Percentiles rank a stretch among this genome's conserved stretches.
phyloP scores from a whole-genome alignment of 2,329 filamentous ascomycete genomes.

The Aspergillus aculeatus region DNA sequence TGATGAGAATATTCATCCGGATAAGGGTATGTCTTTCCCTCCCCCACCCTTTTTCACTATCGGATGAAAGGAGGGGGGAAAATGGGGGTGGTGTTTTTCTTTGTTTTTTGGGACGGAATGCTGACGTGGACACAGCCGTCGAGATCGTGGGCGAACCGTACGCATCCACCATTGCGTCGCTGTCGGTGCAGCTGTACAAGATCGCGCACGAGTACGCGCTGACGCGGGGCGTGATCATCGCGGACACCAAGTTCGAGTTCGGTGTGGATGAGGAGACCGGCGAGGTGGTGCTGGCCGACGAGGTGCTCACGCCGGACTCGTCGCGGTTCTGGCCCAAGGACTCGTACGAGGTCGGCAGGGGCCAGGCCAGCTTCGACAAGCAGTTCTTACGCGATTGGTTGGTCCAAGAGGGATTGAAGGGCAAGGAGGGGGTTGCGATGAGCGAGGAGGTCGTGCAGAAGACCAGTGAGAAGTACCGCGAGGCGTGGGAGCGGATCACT shows the following conservation, averaged over 20 bases:
- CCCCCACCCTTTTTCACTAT: background rate
- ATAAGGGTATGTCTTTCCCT: conserved; percentile 50
- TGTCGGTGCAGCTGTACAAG: conserved; percentile 65
- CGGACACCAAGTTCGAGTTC: conserved; percentile 77
- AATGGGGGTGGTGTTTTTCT: background rate
- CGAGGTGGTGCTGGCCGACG: conserved; percentile 74
- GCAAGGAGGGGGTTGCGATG: conserved; percentile 70
- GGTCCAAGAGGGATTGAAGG: conserved; percentile 68
- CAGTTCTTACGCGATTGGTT: conserved; percentile 82
- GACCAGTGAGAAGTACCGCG: conserved; percentile 71
- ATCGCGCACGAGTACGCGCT: conserved; percentile 45
- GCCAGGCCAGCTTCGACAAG: conserved; percentile 88
- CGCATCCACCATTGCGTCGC: conserved; percentile 63
- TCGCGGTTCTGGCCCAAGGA: conserved; percentile 84
- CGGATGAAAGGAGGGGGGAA: background rate
- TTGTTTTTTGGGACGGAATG: too few relatives aligned
- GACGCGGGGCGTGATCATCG: conserved; percentile 70
- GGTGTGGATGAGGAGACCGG: conserved; percentile 64
- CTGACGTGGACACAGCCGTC: conserved; percentile 39
- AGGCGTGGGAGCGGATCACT: conserved; percentile 71
- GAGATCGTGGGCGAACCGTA: conserved; percentile 65
- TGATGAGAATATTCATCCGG: conserved; percentile 81
- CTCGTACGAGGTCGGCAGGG: conserved; percentile 67
- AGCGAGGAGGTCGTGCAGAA: conserved; percentile 67
- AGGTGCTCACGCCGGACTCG: conserved; percentile 80